A percentile compares a stretch with the other conserved stretches of the same genome.
phyloP scores from a whole-genome alignment of 371 early-diverging fungal species.

The Zopfochytrium polystomum region DNA sequence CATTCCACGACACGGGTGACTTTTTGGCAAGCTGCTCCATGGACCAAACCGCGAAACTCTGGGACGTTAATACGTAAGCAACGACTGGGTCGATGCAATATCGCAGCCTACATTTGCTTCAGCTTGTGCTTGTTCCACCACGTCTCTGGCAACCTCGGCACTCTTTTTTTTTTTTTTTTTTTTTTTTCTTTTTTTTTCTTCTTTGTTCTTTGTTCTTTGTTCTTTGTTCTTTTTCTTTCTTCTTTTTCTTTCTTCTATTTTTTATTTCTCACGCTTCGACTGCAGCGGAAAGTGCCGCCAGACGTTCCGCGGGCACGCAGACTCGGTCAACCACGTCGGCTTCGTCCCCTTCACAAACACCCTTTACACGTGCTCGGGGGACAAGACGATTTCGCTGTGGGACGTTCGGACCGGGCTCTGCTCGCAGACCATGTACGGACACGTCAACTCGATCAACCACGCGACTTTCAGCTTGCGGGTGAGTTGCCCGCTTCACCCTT shows the following conservation, averaged over 20 bases:
- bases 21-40: constrained; percentile 45
- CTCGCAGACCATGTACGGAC: constrained; percentile 49
- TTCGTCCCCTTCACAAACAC: constrained; percentile 52
- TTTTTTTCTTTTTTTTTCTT: background rate
- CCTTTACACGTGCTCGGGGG: constrained; percentile 47
- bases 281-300: constrained; percentile 47
- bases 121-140: too few relatives aligned
- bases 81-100: too few relatives aligned
- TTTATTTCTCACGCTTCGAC: background rate
- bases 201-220: too few relatives aligned
- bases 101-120: background rate
- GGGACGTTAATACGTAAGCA: constrained; percentile 47
- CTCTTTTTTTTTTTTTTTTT: background rate
- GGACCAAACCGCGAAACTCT: constrained; percentile 55
- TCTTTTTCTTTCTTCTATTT: too few relatives aligned
- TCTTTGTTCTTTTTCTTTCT: too few relatives aligned
- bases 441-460: constrained; percentile 47
- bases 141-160: too few relatives aligned
- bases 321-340: constrained; percentile 49
- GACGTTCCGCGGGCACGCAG: constrained; percentile 52
- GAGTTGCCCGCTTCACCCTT: too few relatives aligned
- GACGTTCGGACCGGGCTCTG: constrained; percentile 49
- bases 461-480: constrained; percentile 38
- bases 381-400: constrained; percentile 52
- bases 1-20: constrained; percentile 53